Evolutionary conservation across 371 early-diverging fungal species (phyloP).

Genomic region (Actinomucor elegans): DNA sequence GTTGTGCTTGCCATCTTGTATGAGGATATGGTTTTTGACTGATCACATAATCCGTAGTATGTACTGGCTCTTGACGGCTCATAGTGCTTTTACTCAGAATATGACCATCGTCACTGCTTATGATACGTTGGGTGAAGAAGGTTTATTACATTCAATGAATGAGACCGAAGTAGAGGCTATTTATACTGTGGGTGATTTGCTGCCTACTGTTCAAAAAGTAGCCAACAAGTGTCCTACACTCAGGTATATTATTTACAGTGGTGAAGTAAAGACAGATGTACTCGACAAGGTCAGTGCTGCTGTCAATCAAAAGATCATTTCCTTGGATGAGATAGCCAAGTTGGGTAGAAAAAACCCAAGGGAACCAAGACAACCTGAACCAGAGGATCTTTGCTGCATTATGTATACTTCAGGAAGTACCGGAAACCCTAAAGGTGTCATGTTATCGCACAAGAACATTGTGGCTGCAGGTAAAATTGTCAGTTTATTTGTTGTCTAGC

Average conservation of each 20-base stretch:
- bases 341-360: constrained; percentile 64
- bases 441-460: constrained; percentile 85
- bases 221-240: constrained; percentile 56
- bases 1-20: background rate
- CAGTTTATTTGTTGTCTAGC: constrained; percentile 3
- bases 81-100: constrained; percentile 52
- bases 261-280: constrained; percentile 40
- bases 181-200: constrained; percentile 67
- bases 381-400: constrained; percentile 76
- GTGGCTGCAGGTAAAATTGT: constrained; percentile 63
- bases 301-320: constrained; percentile 5
- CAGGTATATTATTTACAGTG: constrained; percentile 71
- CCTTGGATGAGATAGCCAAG: constrained; percentile 51
- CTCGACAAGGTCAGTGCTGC: background rate
- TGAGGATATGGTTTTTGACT: no score
- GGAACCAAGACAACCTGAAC: constrained; percentile 50
- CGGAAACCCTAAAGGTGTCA: constrained; percentile 87
- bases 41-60: constrained; percentile 13
- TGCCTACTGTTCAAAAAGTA: constrained; percentile 54
- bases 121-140: constrained; percentile 78
- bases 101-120: constrained; percentile 77
- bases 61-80: constrained; percentile 36
- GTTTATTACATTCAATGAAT: constrained; percentile 60
- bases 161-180: constrained; percentile 61
- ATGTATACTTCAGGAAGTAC: constrained; percentile 84